A percentile compares a stretch with the other conserved stretches of the same genome.
Conservation (phyloP, 2,329 filamentous ascomycete species). For the Pseudodiploospora longispora region DNA sequence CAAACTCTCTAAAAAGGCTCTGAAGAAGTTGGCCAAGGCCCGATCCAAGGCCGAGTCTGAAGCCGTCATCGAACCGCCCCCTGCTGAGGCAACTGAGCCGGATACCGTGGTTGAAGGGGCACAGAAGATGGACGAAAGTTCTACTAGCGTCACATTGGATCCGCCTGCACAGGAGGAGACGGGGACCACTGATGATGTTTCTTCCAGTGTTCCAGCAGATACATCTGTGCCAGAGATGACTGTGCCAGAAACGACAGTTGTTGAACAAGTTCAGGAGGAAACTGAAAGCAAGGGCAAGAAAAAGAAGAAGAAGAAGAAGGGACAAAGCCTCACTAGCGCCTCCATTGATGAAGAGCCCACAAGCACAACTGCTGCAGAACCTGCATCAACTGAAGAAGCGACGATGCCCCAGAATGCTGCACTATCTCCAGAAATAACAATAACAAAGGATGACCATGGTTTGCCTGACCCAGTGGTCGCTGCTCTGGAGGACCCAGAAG, state of each 20-base stretch:
- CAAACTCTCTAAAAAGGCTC: no score
- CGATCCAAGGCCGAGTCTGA: no score
- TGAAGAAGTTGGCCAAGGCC: no score
- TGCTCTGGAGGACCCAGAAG: no score
- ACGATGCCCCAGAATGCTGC: no score
- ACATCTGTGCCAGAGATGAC: constrained; percentile 1
- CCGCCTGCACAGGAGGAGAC: neutral
- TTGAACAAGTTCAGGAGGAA: neutral
- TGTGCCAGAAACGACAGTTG: neutral
- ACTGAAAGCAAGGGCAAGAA: constrained; percentile 9
- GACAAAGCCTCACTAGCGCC: no score
- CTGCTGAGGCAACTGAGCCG: neutral
- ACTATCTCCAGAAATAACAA: no score
- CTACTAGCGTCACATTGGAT: neutral
- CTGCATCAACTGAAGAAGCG: no score
- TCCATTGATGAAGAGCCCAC: neutral
- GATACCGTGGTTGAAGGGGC: neutral
- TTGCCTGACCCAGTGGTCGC: no score
- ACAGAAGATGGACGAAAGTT: neutral
- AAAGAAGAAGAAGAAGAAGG: constrained; percentile 14
- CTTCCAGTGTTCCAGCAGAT: neutral
- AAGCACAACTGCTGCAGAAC: constrained; percentile 1
- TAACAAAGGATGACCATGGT: no score
- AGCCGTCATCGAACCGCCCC: no score
- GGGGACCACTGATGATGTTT: neutral